These are phyloP conservation scores for Pyropia yezoensis DNA, from an alignment of 23 red algal species.

Conservation along the genomic window DNA sequence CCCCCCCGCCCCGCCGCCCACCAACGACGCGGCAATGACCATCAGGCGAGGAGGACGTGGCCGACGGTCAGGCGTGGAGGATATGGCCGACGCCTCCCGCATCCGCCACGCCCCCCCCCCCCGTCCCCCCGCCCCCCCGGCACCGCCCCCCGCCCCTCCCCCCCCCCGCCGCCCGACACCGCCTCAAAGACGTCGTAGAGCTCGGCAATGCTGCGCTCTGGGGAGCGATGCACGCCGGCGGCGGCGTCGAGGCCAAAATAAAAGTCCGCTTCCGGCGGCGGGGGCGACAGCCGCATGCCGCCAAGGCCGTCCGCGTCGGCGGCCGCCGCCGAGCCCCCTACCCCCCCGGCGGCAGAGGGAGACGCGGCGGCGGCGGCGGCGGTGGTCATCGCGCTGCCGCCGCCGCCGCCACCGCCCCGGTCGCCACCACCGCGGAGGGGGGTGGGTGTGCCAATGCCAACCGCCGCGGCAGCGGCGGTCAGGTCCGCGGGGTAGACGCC, in stretches of 20 bases:
- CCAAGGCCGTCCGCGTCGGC: slow-evolving; percentile 32
- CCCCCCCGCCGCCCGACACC: no score
- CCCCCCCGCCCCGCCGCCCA: no score
- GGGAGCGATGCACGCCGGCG: slow-evolving; percentile 5
- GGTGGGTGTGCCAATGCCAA: no score
- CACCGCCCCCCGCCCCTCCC: no score
- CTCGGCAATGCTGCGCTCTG: slow-evolving; percentile 32
- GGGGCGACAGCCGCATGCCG: slow-evolving; percentile 26
- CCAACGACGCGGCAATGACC: no score
- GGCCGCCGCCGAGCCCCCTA: not conserved
- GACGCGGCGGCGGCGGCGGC: not conserved
- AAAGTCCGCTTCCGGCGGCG: slow-evolving; percentile 25
- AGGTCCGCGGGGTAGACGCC: no score
- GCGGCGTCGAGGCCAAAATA: slow-evolving; percentile 28
- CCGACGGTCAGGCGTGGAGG: no score
- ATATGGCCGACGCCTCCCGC: no score
- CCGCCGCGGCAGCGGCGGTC: no score
- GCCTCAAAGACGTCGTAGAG: slow-evolving; percentile 27
- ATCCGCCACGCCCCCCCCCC: no score
- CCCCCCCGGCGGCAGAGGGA: not conserved
- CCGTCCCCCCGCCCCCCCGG: no score
- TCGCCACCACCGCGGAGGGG: not conserved
- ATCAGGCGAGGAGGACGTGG: no score
- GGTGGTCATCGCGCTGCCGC: slow-evolving; percentile 10
- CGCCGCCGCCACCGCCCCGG: slow-evolving; percentile 2